Evolutionary conservation across 352 stramenopile species (phyloP), one percentile per base, ranked within the genome.

Genomic region (Globisporangium uncinulatum): DNA sequence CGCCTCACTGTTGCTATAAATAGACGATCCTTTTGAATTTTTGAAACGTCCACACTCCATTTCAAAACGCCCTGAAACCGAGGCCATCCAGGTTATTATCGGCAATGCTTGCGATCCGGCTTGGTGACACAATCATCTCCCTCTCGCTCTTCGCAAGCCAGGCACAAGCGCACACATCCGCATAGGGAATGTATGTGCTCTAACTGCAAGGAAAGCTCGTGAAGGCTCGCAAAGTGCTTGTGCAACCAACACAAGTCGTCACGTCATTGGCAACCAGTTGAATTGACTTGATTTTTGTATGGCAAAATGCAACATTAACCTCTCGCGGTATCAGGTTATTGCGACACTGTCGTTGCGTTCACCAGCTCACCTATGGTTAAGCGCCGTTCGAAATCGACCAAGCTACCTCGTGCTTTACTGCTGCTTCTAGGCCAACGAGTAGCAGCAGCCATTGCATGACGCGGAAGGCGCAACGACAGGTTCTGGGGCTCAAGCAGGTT

Each of bases 1-100:
- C 41, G 41, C 41, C 41, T 20, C 41, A 15, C 8, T n/a, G 42
- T 46, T 11, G 8, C 17, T 50, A 56, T 49, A 65, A 68, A 47
- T 29, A 47, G 21, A 39, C 46, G 15, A 51, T 19, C 11, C 63
- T 64, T 76, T 74, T 76, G 69, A 73, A 71, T 63, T 54, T 71
- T 74, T 71, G 63, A 74, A 73, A 73, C 54, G 29, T 15, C 34
- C 3, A 44, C 39, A 44, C 39, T n/a, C 24, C 24, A 29, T 29
- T 44, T 44, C 13, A 44, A 44, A 17, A 44, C 39, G 2, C 14
- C 34, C 2, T 13, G 34, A 39, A 39, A 39, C 34, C 34, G 10
- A 39, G 10, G 24, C 24, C 24, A 29, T 29, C 24, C 24, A 7
- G 34, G 34, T 39, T 39, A 39, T 39, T 39, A 8, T 39, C 10